Percentiles rank a stretch among this genome's conserved stretches.
phyloP scores from a whole-genome alignment of 441 rosid species.

The Gossypium laxum region DNA sequence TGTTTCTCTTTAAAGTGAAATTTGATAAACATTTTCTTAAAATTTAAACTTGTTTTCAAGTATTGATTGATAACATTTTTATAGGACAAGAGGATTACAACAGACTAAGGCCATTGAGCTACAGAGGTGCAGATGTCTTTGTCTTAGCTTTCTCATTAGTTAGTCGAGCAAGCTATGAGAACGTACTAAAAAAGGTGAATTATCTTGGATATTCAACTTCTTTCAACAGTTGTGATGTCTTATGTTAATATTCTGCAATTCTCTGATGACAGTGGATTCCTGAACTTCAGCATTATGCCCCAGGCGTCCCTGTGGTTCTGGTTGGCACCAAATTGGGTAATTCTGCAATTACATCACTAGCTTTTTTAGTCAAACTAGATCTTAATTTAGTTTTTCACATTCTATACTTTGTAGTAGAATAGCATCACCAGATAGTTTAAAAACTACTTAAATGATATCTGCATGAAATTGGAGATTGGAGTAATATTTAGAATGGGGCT shows the following conservation, averaged over 20 bases:
- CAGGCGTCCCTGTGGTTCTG: slow-evolving; percentile 78
- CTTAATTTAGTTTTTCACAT: neutral
- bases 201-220: neutral
- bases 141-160: slow-evolving; percentile 92
- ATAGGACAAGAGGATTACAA: slow-evolving; percentile 94
- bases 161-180: slow-evolving; percentile 91
- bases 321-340: slow-evolving; percentile 93
- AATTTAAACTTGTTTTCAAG: slow-evolving; percentile 8
- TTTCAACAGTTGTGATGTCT: neutral
- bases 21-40: neutral
- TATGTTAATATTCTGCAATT: neutral
- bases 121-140: slow-evolving; percentile 91
- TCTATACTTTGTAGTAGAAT: neutral
- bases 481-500: neutral
- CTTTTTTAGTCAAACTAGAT: neutral
- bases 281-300: slow-evolving; percentile 87
- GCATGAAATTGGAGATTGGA: neutral
- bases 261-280: slow-evolving; percentile 76
- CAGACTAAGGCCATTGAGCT: slow-evolving; percentile 88
- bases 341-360: slow-evolving; percentile 12
- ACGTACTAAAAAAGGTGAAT: slow-evolving; percentile 74
- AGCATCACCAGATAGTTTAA: neutral
- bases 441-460: neutral
- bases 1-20: neutral
- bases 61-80: slow-evolving; percentile 12